Conservation (phyloP, 1,284 basidiomycete species). For the Apiotrichum sp. region DNA sequence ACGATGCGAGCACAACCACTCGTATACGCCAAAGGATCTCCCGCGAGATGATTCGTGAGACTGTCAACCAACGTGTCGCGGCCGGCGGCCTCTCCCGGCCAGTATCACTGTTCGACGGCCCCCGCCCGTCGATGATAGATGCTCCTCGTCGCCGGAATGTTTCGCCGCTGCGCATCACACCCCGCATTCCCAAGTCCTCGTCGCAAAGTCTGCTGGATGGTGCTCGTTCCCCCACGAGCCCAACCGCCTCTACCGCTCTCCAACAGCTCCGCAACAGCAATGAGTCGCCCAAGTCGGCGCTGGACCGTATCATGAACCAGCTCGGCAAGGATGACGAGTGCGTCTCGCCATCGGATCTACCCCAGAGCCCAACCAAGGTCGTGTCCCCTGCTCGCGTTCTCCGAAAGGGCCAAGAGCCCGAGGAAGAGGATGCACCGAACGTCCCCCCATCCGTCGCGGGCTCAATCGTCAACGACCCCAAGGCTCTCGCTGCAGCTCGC, state of each 20-base stretch:
- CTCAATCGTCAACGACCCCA: constrained; percentile 9
- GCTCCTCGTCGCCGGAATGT: constrained; percentile 1
- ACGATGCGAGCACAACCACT: constrained; percentile 27
- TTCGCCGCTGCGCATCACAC: background rate
- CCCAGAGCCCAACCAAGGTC: constrained; percentile 7
- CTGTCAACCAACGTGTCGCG: constrained; percentile 38
- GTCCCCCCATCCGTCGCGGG: constrained; percentile 2
- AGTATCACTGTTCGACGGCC: constrained; percentile 15
- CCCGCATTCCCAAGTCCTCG: background rate
- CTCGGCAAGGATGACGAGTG: constrained; percentile 5
- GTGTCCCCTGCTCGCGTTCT: constrained; percentile 12
- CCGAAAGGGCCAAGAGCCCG: background rate
- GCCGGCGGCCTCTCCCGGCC: constrained; percentile 21
- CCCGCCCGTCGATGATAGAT: constrained; percentile 10
- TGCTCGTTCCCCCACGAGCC: background rate
- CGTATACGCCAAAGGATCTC: constrained; percentile 45
- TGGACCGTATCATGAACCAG: constrained; percentile 32
- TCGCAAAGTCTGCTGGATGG: background rate
- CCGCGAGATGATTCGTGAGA: constrained; percentile 43
- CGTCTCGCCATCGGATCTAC: background rate
- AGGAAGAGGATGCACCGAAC: background rate
- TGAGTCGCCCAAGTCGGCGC: constrained; percentile 34
- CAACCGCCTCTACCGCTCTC: constrained; percentile 1
- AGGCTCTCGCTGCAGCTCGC: constrained; percentile 11
- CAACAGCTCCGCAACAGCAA: constrained; percentile 2